Evolutionary conservation across 441 rosid genomes (phyloP).

Genomic region (Pelargonium fulgidum): DNA sequence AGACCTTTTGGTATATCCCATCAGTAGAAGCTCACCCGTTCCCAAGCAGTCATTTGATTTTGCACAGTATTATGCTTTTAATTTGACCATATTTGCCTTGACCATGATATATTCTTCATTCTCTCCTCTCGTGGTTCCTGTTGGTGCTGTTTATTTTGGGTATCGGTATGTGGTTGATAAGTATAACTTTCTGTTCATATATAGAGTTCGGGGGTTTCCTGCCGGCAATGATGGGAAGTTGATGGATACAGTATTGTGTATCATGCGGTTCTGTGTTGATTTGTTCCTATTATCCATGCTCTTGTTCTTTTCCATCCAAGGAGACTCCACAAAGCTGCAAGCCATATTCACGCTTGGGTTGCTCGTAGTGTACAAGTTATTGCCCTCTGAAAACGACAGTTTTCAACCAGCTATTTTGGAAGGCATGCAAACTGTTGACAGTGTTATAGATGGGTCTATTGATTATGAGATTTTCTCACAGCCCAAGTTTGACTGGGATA

Average conservation of each 20-base stretch:
- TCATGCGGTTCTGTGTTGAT: constrained; percentile 83
- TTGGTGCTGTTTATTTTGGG: constrained; percentile 85
- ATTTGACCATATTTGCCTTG: constrained; percentile 83
- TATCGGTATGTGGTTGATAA: constrained; percentile 91
- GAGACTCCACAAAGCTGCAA: constrained; percentile 90
- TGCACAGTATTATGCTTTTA: constrained; percentile 91
- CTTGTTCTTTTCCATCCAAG: constrained; percentile 76
- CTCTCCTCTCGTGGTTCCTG: constrained; percentile 87
- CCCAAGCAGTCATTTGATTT: constrained; percentile 94
- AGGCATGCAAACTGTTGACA: constrained; percentile 64
- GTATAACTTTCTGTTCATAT: constrained; percentile 88
- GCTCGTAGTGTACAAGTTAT: constrained; percentile 68
- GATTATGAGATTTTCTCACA: constrained; percentile 85
- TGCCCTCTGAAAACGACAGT: constrained; percentile 65
- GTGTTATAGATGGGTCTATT: constrained; percentile 66
- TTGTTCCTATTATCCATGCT: constrained; percentile 76
- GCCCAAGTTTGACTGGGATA: constrained; percentile 94
- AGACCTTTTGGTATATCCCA: constrained; percentile 71
- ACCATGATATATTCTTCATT: constrained; percentile 89
- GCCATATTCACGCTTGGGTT: constrained; percentile 87
- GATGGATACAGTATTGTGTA: constrained; percentile 78
- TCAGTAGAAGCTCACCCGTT: constrained; percentile 73
- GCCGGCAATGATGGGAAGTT: constrained; percentile 94
- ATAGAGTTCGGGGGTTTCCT: constrained; percentile 88
- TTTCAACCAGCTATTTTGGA: constrained; percentile 59